phyloP scores from a whole-genome alignment of 139 green algal genomes.

The Eudorina sp. region DNA sequence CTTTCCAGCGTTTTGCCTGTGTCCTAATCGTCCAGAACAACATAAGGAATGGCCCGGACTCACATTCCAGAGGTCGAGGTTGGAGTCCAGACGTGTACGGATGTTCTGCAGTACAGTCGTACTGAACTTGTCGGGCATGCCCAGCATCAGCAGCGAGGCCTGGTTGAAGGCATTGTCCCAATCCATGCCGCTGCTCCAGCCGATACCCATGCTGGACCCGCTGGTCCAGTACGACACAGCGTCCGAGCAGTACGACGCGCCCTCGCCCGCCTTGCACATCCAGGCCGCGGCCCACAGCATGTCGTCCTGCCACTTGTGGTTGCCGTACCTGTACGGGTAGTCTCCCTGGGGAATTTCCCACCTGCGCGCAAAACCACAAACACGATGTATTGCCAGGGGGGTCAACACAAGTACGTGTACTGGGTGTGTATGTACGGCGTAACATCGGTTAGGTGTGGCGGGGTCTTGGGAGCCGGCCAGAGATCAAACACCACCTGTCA shows the following conservation, averaged over 20 bases:
- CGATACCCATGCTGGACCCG: constrained; percentile 1
- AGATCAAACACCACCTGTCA: no score
- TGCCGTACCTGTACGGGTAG: constrained; percentile 35
- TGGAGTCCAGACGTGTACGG: not conserved
- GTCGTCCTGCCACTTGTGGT: constrained; percentile 33
- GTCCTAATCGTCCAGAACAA: no score
- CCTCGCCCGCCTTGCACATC: constrained; percentile 11
- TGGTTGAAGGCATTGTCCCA: constrained; percentile 41
- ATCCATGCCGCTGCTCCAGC: not conserved
- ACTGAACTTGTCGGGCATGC: not conserved
- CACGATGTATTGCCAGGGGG: no score
- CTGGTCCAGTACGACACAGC: not conserved
- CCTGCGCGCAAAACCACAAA: not conserved
- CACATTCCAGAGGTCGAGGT: constrained; percentile 20
- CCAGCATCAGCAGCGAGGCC: constrained; percentile 8
- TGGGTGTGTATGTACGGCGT: no score
- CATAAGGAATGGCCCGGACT: no score
- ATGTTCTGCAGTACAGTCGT: not conserved
- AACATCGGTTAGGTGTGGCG: no score
- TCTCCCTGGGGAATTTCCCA: constrained; percentile 16
- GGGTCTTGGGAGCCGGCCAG: no score
- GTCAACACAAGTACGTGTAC: no score
- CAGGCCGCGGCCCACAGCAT: constrained; percentile 23
- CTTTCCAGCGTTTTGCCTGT: no score
- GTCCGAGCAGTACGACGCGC: constrained; percentile 4